Conservation (phyloP, 2,329 filamentous ascomycete species). For the Sporothrix humicola region DNA sequence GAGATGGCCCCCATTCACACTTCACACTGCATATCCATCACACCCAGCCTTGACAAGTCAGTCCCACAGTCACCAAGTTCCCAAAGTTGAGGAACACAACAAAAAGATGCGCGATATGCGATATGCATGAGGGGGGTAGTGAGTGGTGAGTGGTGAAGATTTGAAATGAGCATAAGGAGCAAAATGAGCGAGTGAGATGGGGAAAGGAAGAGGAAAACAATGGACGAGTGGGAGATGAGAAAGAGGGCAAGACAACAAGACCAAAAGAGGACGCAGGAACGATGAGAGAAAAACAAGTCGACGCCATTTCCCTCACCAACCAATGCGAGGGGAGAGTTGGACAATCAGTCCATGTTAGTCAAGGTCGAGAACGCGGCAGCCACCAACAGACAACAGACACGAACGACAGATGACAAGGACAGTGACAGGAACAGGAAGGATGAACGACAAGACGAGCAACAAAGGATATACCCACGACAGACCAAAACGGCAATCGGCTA, state of each 20-base stretch:
- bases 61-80: neutral
- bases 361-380: slow-evolving; percentile 1
- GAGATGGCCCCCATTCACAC: neutral
- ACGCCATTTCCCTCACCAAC: neutral
- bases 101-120: neutral
- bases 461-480: neutral
- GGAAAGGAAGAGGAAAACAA: neutral
- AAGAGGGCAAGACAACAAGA: neutral
- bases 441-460: neutral
- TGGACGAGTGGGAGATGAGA: too few relatives aligned
- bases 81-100: slow-evolving; percentile 1
- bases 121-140: neutral
- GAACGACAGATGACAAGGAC: neutral
- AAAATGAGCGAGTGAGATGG: neutral
- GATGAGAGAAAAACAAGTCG: neutral
- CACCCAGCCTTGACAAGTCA: neutral
- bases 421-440: neutral
- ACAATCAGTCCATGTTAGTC: neutral
- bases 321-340: neutral
- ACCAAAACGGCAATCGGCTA: slow-evolving; percentile 1
- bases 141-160: neutral
- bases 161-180: neutral
- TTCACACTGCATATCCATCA: neutral
- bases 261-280: neutral
- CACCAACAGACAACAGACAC: neutral